A percentile compares a stretch with the other conserved stretches of the same genome.
Evolutionary conservation across 805 yeast species (phyloP).

Genomic region (Lachancea quebecensis): DNA sequence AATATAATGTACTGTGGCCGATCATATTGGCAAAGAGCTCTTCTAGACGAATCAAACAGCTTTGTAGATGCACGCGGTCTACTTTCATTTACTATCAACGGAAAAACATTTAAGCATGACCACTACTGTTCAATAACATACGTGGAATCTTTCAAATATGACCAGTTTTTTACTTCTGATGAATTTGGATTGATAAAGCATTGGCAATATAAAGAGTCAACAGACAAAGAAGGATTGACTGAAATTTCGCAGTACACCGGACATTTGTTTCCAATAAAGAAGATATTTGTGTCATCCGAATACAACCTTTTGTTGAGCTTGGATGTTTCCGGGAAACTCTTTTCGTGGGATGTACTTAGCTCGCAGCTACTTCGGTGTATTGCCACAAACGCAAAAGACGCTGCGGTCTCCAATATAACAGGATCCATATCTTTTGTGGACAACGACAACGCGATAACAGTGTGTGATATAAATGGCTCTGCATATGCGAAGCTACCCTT

Average conservation of each 20-base stretch:
- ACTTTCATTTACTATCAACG: not conserved
- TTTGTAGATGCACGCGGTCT: not conserved
- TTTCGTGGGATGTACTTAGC: constrained; percentile 59
- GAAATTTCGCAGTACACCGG: constrained; percentile 45
- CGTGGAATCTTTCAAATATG: constrained; percentile 11
- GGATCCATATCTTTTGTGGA: constrained; percentile 44
- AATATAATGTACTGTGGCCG: not conserved
- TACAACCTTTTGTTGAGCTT: constrained; percentile 49
- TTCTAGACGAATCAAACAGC: not conserved
- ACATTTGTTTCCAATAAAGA: constrained; percentile 42
- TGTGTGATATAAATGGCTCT: constrained; percentile 53
- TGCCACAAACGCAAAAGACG: constrained; percentile 21
- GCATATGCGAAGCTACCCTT: constrained; percentile 26
- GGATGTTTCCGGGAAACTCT: constrained; percentile 48
- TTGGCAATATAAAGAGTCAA: constrained; percentile 36
- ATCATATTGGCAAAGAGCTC: not conserved
- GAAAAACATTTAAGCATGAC: not conserved
- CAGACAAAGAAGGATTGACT: constrained; percentile 11
- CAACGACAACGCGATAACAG: constrained; percentile 6
- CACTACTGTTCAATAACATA: constrained; percentile 5
- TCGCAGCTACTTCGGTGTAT: constrained; percentile 41
- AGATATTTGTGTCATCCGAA: constrained; percentile 44
- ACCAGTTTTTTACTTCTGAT: constrained; percentile 34
- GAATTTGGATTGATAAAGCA: constrained; percentile 54
- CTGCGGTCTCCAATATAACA: constrained; percentile 46